Percentiles rank a stretch among this genome's conserved stretches.
phyloP scores from a whole-genome alignment of 306 rosid genomes.

The Cicer judaicum region DNA sequence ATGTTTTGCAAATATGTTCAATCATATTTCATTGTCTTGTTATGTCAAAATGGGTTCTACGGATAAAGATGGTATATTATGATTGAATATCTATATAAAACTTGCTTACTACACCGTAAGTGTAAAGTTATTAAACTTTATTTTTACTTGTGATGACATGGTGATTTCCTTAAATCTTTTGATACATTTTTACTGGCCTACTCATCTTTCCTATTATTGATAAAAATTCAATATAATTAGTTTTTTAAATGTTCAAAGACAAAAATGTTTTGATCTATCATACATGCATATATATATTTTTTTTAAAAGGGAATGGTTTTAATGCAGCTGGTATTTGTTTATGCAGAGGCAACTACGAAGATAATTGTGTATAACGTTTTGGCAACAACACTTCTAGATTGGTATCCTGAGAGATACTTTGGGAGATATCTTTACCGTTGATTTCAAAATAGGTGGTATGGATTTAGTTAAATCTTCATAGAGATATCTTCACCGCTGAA shows the following conservation, averaged over 20 bases:
- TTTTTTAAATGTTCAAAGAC: not conserved
- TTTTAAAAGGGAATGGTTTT: slow-evolving; percentile 11
- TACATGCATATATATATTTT: not conserved
- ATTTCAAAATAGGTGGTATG: slow-evolving; percentile 29
- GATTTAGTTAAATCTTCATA: too few species aligned
- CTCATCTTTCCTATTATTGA: not conserved
- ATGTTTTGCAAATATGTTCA: not conserved
- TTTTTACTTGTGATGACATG: slow-evolving; percentile 18
- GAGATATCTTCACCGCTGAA: too few species aligned
- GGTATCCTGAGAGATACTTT: slow-evolving; percentile 17
- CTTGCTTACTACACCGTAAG: not conserved
- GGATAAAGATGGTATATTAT: not conserved
- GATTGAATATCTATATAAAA: not conserved
- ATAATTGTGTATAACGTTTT: slow-evolving; percentile 35
- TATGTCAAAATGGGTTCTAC: not conserved
- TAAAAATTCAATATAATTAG: not conserved
- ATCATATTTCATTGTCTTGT: not conserved
- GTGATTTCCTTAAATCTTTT: slow-evolving; percentile 21
- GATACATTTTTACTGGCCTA: slow-evolving; percentile 17
- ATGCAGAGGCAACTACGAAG: slow-evolving; percentile 78
- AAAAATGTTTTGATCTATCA: slow-evolving; percentile 19
- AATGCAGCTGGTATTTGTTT: slow-evolving; percentile 32
- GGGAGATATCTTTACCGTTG: slow-evolving; percentile 25
- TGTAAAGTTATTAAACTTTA: not conserved
- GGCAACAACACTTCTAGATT: slow-evolving; percentile 39